Evolutionary conservation across 1,284 basidiomycete genomes (phyloP).

Genomic region (Gomphus sp.): DNA sequence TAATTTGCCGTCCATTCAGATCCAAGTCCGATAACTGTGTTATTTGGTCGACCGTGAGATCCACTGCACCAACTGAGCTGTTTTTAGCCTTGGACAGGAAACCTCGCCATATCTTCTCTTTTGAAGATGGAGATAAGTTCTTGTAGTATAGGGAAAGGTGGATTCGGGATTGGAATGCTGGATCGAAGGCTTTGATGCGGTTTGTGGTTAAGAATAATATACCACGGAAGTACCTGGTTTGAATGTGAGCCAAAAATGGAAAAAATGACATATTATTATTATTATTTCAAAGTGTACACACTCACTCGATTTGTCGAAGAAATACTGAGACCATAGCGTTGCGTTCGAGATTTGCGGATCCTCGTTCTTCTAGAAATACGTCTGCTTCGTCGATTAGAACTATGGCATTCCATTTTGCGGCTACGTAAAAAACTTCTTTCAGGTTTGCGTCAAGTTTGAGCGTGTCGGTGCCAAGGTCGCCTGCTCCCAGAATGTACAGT

Average conservation of each 20-base stretch:
- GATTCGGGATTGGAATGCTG: conserved; percentile 22
- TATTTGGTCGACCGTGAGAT: conserved; percentile 3
- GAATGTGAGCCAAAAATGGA: conserved; percentile 15
- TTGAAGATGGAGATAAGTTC: conserved; percentile 18
- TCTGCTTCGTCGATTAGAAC: conserved; percentile 30
- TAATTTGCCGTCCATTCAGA: conserved; percentile 16
- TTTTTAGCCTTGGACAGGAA: conserved; percentile 13
- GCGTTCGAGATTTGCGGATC: conserved; percentile 11
- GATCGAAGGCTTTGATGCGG: conserved; percentile 21
- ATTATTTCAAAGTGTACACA: conserved; percentile 14
- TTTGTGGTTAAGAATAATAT: conserved; percentile 25
- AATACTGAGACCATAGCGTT: conserved; percentile 18
- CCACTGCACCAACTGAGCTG: neutral
- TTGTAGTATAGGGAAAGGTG: conserved; percentile 14
- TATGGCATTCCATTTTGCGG: conserved; percentile 25
- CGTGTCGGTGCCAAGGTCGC: too few relatives aligned
- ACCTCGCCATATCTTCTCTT: conserved; percentile 16
- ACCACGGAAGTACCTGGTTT: conserved; percentile 16
- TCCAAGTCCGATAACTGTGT: conserved; percentile 3
- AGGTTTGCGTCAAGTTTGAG: too few relatives aligned
- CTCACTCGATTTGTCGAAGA: conserved; percentile 15
- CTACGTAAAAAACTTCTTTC: conserved; percentile 13
- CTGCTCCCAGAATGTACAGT: too few relatives aligned
- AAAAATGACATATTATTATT: neutral
- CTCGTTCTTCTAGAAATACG: conserved; percentile 24